Base-by-base conservation (phyloP, 352 stramenopile genomes). In the Pythium guiyangense region DNA sequence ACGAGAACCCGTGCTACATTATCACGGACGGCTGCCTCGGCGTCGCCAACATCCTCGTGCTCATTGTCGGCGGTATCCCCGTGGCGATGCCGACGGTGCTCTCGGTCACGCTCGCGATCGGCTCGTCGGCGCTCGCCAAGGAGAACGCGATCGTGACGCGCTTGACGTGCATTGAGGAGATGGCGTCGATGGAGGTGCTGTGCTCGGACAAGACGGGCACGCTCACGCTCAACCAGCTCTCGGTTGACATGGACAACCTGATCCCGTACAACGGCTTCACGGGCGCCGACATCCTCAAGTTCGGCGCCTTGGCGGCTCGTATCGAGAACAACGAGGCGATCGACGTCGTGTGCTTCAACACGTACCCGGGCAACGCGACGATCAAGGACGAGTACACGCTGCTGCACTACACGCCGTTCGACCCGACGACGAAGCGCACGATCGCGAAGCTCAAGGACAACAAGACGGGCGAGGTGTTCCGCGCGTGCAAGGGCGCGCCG, bases 171-270 rank as follows among this genome's bases (percentile, higher is more conserved):
- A 97, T 98, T 73, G 86, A 98, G 58, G 86, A 97, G 58, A 86
- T 98, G 63, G 92, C 90, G 22, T 78, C 67, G 43, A 98, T 98
- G 89, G 79, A 89, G 62, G 82, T 98, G 56, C 70, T 98, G 49
- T 98, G 93, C 77, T 97, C 87, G 43, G 95, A 98, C 74, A 98
- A 97, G 81, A 98, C 92, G 27, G 91, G 89, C 47, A 98, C 92
- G 31, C 77, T 97, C 5, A 98, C 94, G 22, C 79, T 98, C 65
- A 99, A 99, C 72, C 79, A 96, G 57, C 97, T 99, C 71, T 97
- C 93, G 29, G 90, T 99, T 49, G 84, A 96, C 60, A 57, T 88
- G 64, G 88, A 87, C 61, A 92, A 89, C 72, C 47, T 93, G 53
- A 90, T 84, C 56, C 73, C 77, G 31, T 83, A 86, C 79, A 86